Conservation (phyloP, 805 yeast genomes). For the Kodamaea neixiangensis region DNA sequence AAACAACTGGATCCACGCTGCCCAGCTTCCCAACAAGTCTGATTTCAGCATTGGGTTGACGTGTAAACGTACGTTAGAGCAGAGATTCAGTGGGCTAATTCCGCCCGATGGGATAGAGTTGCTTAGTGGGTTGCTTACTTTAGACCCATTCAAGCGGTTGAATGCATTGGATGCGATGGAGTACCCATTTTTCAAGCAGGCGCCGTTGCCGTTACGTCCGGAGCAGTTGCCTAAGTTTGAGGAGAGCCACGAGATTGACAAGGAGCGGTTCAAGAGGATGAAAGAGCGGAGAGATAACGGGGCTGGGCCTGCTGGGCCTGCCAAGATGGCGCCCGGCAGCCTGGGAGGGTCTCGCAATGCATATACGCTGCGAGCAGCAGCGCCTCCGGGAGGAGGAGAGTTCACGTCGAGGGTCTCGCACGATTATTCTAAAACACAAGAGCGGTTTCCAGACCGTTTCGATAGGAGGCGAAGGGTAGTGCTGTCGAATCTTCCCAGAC, state of each 20-base stretch:
- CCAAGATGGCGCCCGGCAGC: not conserved
- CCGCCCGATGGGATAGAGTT: constrained; percentile 54
- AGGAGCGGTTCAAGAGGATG: constrained; percentile 55
- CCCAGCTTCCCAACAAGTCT: constrained; percentile 55
- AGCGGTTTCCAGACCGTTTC: not conserved
- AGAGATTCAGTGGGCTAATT: constrained; percentile 47
- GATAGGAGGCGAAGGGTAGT: not conserved
- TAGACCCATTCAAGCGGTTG: constrained; percentile 72
- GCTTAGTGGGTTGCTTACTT: constrained; percentile 57
- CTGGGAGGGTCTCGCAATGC: not conserved
- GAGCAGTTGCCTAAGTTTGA: constrained; percentile 65
- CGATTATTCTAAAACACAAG: not conserved
- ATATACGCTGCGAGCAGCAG: not conserved
- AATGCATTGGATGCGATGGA: constrained; percentile 79
- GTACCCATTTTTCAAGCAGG: constrained; percentile 65
- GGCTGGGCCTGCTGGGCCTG: not conserved
- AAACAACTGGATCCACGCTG: constrained; percentile 61
- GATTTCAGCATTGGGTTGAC: constrained; percentile 48
- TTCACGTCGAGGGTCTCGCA: not conserved
- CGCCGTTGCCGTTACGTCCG: constrained; percentile 64
- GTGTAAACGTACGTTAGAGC: constrained; percentile 48
- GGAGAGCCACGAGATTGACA: constrained; percentile 89
- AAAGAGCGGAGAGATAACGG: constrained; percentile 15
- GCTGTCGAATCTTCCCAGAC: not conserved
- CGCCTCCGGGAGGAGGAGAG: not conserved